Conservation (phyloP, 495 filamentous ascomycete genomes). For the Aspergillus steynii region DNA sequence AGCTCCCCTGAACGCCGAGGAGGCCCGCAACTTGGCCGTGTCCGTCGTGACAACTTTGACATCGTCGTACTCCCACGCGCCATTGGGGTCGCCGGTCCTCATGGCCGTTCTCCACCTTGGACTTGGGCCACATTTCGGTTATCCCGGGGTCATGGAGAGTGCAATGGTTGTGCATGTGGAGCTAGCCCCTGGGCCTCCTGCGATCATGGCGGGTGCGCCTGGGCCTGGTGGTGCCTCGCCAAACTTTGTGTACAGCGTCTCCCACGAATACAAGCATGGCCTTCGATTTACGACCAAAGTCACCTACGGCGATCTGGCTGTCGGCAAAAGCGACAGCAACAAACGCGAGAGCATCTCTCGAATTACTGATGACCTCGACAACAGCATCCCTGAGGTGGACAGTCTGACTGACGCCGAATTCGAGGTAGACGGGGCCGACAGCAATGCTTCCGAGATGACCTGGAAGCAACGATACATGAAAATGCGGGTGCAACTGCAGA, state of each 20-base stretch:
- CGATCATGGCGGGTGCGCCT: not conserved
- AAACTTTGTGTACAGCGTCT: slow-evolving; percentile 28
- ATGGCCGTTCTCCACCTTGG: slow-evolving; percentile 41
- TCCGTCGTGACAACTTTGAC: slow-evolving; percentile 34
- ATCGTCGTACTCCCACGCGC: slow-evolving; percentile 29
- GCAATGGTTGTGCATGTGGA: slow-evolving; percentile 28
- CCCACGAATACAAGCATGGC: slow-evolving; percentile 33
- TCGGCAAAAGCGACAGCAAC: slow-evolving; percentile 14
- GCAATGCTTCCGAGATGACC: slow-evolving; percentile 29
- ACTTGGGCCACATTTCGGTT: slow-evolving; percentile 39
- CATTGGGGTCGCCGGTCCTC: slow-evolving; percentile 22
- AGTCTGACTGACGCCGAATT: slow-evolving; percentile 31
- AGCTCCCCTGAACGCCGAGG: slow-evolving; percentile 28
- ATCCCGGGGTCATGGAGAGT: slow-evolving; percentile 24
- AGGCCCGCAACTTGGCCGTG: slow-evolving; percentile 35
- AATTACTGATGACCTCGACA: slow-evolving; percentile 13
- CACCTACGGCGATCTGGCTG: slow-evolving; percentile 27
- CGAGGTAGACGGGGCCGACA: slow-evolving; percentile 31
- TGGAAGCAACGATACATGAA: slow-evolving; percentile 50
- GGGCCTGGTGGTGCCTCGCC: slow-evolving; percentile 1
- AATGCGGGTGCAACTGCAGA: slow-evolving; percentile 50
- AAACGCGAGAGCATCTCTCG: slow-evolving; percentile 13
- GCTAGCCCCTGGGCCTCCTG: not conserved
- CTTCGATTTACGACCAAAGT: slow-evolving; percentile 32
- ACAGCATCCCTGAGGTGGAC: slow-evolving; percentile 23